phyloP scores from a whole-genome alignment of 176 grass and related monocot genomes.

The Aegilops umbellulata region DNA sequence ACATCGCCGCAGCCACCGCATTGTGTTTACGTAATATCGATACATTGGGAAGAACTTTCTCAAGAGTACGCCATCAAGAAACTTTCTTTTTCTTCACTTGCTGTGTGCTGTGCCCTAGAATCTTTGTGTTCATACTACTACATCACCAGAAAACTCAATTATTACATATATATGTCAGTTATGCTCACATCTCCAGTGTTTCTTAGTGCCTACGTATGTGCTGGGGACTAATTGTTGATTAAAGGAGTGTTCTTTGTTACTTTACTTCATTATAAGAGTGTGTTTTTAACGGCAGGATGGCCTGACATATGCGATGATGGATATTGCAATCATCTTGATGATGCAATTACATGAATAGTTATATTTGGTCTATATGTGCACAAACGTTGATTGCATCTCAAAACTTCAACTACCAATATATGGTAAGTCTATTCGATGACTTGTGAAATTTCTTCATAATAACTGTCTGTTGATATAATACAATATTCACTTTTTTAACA shows the following conservation, averaged over 20 bases:
- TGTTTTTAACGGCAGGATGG: neutral
- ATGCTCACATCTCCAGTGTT: neutral
- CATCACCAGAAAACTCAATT: neutral
- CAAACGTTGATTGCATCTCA: neutral
- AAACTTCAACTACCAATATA: neutral
- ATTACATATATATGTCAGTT: neutral
- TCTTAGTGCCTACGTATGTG: neutral
- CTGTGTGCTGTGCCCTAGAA: neutral
- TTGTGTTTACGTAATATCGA: neutral
- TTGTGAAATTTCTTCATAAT: neutral
- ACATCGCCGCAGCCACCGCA: constrained; percentile 10
- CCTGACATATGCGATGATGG: neutral
- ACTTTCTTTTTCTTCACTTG: neutral
- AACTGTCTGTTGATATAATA: neutral
- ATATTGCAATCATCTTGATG: neutral
- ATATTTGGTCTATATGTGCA: neutral
- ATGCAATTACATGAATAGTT: neutral
- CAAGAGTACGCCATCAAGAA: neutral
- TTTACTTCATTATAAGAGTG: neutral
- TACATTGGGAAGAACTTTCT: constrained; percentile 23
- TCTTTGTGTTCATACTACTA: constrained; percentile 35
- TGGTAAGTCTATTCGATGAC: neutral
- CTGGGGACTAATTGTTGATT: neutral
- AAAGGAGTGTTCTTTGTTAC: neutral
- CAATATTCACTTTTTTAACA: too few species aligned